Evolutionary conservation across 2,329 filamentous ascomycete species (phyloP).

Genomic region (Alternaria postmessia): DNA sequence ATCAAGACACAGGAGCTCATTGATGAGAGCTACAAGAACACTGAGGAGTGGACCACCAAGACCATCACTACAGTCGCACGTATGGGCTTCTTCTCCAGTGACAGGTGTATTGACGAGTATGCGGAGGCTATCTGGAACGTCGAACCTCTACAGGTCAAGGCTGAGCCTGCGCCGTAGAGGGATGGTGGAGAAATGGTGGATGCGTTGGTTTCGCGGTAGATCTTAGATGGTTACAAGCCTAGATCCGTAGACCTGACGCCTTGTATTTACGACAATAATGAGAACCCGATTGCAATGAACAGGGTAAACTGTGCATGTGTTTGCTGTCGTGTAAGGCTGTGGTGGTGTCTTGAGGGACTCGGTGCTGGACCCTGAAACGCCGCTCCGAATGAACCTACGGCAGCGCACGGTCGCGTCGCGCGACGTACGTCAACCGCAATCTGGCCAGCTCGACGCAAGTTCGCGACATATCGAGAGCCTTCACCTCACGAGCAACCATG

Average conservation of each 20-base stretch:
- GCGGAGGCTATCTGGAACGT: slow-evolving; percentile 97
- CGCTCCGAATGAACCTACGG: slow-evolving; percentile 27
- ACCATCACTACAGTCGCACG: slow-evolving; percentile 85
- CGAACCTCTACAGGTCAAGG: slow-evolving; percentile 72
- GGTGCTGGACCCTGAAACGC: slow-evolving; percentile 19
- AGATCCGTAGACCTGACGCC: slow-evolving; percentile 7
- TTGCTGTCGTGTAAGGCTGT: neutral
- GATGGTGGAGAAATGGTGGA: neutral
- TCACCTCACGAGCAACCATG: slow-evolving; percentile 58
- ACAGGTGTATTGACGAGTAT: slow-evolving; percentile 96
- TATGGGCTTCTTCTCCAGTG: slow-evolving; percentile 98
- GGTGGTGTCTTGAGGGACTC: neutral
- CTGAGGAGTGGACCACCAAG: slow-evolving; percentile 92
- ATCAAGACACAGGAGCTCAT: slow-evolving; percentile 89
- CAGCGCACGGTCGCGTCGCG: slow-evolving; percentile 32
- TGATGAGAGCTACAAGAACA: slow-evolving; percentile 89
- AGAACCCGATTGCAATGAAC: neutral
- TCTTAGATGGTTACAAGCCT: slow-evolving; percentile 3
- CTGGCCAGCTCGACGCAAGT: slow-evolving; percentile 43
- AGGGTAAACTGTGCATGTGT: neutral
- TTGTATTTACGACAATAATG: slow-evolving; percentile 1
- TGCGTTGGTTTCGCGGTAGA: slow-evolving; percentile 1
- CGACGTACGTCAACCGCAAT: slow-evolving; percentile 43
- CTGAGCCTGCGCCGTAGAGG: slow-evolving; percentile 29
- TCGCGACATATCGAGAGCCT: slow-evolving; percentile 16